Conservation (phyloP, 306 rosid genomes). For the Sechiopsis laciniata region DNA sequence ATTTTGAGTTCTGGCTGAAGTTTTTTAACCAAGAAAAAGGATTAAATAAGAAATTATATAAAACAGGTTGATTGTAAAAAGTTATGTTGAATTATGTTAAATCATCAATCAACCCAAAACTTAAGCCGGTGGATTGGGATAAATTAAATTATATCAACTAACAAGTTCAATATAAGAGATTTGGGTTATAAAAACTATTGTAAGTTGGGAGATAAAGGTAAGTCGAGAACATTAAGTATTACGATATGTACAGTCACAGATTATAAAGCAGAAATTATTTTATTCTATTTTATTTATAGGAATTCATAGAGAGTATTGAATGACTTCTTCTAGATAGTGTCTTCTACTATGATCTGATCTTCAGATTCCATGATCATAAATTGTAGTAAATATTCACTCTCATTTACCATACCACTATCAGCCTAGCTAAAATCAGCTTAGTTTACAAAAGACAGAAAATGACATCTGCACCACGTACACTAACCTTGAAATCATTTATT, state of each 20-base stretch:
- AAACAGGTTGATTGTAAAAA: conserved; percentile 7
- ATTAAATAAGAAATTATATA: conserved; percentile 18
- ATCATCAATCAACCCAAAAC: too few relatives aligned
- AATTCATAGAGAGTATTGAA: not conserved
- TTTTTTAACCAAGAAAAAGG: conserved; percentile 24
- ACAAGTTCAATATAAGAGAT: not conserved
- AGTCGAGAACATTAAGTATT: not conserved
- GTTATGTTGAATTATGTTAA: too few relatives aligned
- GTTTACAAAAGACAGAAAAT: not conserved
- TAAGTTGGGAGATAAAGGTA: not conserved
- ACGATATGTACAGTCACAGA: not conserved
- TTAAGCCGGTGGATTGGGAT: too few relatives aligned
- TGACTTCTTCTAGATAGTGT: not conserved
- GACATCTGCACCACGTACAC: conserved; percentile 26
- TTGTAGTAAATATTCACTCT: not conserved
- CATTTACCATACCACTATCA: not conserved
- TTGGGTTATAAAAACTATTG: not conserved
- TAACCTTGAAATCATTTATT: conserved; percentile 56
- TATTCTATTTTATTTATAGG: too few relatives aligned
- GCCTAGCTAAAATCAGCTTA: not conserved
- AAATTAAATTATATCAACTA: too few relatives aligned
- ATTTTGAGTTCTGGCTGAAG: conserved; percentile 58
- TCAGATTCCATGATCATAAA: not conserved
- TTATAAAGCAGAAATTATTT: not conserved
- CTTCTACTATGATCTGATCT: not conserved